Evolutionary conservation across 2,329 filamentous ascomycete species (phyloP), one percentile per base, ranked within the genome.

Genomic region (Rosellinia necatrix): DNA sequence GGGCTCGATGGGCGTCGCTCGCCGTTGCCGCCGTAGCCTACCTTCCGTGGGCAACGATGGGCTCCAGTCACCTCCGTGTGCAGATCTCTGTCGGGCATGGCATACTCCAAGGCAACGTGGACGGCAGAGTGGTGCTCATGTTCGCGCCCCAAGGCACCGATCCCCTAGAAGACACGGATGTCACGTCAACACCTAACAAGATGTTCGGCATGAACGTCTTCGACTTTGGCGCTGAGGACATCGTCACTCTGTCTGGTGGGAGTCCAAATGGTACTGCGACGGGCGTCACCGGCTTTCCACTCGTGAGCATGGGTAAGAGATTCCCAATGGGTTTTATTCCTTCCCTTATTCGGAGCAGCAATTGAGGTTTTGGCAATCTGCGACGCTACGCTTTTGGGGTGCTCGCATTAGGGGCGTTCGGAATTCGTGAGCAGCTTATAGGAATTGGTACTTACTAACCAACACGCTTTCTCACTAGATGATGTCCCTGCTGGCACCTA

Each of bases 71-170:
- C 30, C 46, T 63, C 12, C 49, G 24, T 1, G 58, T 63, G 5
- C 55, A 63, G 37, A 53, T 74, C 3, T 75, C 58, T 1, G 48
- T 63, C 10, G 74, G 42, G 17, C 29, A 49, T 5, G 52, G 44
- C 19, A 52, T 65, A 12, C 50, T 65, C 29, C 54, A 49, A 15
- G 56, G 57, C 34, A 43, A 27, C 3, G 21, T 60, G 32, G 59
- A 65, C 22, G 63, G 63, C 19, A 61, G 61, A n/a, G 58, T 65
- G 21, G 59, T 65, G n/a, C 55, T 65, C 35, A 62, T 65, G 51
- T 65, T 65, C 22, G 63, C 63, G n/a, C 63, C 63, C 7, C 59
- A 56, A 53, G 63, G 59, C 22, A 61, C 56, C 10, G 61, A 65
- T 42, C 63, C 63, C 5, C 61, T 65, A 8, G 58, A 60, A 8